These are phyloP conservation scores for Choiromyces venosus DNA, from an alignment of 495 filamentous ascomycete species.

Conservation along the genomic window DNA sequence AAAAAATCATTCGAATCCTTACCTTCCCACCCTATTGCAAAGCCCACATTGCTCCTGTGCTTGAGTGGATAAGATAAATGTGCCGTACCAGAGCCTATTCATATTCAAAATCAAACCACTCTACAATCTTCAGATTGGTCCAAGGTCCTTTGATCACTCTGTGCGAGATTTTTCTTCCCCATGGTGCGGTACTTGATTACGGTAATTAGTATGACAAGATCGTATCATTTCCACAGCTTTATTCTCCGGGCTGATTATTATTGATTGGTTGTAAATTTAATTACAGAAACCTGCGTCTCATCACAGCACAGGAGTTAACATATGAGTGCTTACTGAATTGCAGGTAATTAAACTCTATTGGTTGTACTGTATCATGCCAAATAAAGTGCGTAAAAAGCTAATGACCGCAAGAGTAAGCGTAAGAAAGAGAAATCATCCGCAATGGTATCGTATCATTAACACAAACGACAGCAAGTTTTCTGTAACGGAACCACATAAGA, in stretches of 20 bases:
- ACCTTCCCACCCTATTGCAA: background rate
- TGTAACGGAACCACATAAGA: background rate
- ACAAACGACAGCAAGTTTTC: background rate
- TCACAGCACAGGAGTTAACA: background rate
- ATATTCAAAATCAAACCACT: background rate
- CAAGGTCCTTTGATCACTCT: background rate
- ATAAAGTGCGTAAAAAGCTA: background rate
- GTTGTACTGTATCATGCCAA: background rate
- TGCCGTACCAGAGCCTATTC: background rate
- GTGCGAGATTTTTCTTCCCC: background rate
- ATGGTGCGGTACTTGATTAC: background rate
- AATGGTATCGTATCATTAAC: background rate
- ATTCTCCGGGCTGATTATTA: background rate
- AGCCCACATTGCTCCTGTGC: background rate
- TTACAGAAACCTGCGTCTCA: background rate
- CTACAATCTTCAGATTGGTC: background rate
- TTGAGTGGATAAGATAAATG: background rate
- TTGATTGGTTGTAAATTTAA: background rate
- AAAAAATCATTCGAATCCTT: background rate
- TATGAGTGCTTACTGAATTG: background rate
- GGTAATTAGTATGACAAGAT: background rate
- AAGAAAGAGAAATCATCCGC: background rate
- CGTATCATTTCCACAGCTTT: background rate
- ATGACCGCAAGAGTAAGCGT: background rate
- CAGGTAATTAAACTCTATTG: background rate